These are phyloP conservation scores for Cucurbita ficifolia DNA, from an alignment of 306 rosid species.

Conservation along the genomic window DNA sequence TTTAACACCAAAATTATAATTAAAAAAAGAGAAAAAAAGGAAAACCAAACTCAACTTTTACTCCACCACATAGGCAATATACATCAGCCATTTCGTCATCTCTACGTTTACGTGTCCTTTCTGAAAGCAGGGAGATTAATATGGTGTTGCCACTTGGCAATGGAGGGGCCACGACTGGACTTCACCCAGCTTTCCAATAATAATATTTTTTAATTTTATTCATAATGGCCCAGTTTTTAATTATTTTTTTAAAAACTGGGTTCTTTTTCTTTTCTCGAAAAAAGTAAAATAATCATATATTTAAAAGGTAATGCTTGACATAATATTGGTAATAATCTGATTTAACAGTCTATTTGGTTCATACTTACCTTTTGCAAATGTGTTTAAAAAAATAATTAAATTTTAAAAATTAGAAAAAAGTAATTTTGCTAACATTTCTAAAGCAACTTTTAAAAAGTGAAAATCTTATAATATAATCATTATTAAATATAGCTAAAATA, in stretches of 20 bases:
- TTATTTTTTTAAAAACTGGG: too few relatives aligned
- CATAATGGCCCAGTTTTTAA: too few relatives aligned
- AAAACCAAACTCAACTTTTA: slow-evolving; percentile 16
- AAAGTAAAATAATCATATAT: background rate
- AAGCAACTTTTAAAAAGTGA: background rate
- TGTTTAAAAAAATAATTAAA: background rate
- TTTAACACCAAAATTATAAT: background rate
- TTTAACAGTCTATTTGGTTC: background rate
- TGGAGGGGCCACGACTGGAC: background rate
- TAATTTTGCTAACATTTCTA: background rate
- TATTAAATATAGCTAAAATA: background rate
- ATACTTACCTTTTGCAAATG: background rate
- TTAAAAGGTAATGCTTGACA: background rate
- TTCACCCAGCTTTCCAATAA: background rate
- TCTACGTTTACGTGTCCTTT: slow-evolving; percentile 49
- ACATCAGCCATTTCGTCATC: slow-evolving; percentile 62
- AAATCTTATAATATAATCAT: background rate
- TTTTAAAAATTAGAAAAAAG: background rate
- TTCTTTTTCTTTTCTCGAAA: too few relatives aligned
- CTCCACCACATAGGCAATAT: slow-evolving; percentile 36
- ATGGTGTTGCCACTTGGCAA: background rate
- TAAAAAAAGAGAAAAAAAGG: background rate
- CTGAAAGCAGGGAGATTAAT: background rate
- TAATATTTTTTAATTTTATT: too few relatives aligned
- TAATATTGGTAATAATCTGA: background rate